A percentile compares a stretch with the other conserved stretches of the same genome.
Evolutionary conservation across 2,329 filamentous ascomycete species (phyloP).

Genomic region (Pseudonectria buxi): DNA sequence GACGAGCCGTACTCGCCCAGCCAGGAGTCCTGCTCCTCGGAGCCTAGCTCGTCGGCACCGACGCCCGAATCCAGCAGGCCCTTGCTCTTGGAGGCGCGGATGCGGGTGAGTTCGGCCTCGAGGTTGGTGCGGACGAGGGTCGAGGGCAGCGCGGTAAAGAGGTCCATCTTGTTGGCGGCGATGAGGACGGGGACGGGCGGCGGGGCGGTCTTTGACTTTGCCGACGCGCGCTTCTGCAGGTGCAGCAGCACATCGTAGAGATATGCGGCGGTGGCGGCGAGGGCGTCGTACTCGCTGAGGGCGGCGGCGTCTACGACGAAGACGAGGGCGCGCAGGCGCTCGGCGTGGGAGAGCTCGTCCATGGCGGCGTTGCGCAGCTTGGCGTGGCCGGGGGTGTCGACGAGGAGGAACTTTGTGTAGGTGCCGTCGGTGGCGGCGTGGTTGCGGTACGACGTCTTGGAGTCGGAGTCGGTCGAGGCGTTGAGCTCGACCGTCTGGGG

Average conservation of each 20-base stretch:
- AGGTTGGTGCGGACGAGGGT: constrained; percentile 66
- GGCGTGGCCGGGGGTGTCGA: constrained; percentile 92
- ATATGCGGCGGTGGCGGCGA: constrained; percentile 73
- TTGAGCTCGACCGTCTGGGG: constrained; percentile 48
- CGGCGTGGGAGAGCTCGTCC: constrained; percentile 35
- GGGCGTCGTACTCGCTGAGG: constrained; percentile 49
- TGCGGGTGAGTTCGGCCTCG: constrained; percentile 73
- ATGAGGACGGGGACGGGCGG: constrained; percentile 64
- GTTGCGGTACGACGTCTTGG: constrained; percentile 42
- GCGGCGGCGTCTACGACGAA: constrained; percentile 84
- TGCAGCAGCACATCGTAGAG: constrained; percentile 82
- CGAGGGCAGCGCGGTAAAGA: constrained; percentile 86
- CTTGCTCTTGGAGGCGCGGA: constrained; percentile 70
- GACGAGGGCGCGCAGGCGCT: constrained; percentile 64
- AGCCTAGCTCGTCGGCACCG: constrained; percentile 53
- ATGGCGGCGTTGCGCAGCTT: constrained; percentile 75
- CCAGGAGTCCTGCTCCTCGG: constrained; percentile 74
- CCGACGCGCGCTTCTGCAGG: constrained; percentile 66
- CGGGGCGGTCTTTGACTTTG: constrained; percentile 25
- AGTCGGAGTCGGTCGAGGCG: constrained; percentile 39
- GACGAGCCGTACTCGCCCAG: constrained; percentile 74
- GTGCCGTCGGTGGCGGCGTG: constrained; percentile 48
- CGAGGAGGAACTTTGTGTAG: constrained; percentile 65
- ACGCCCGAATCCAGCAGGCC: constrained; percentile 76
- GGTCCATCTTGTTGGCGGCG: constrained; percentile 89